Evolutionary conservation across 371 early-diverging fungal genomes (phyloP).

Genomic region (Nematocida sp.): DNA sequence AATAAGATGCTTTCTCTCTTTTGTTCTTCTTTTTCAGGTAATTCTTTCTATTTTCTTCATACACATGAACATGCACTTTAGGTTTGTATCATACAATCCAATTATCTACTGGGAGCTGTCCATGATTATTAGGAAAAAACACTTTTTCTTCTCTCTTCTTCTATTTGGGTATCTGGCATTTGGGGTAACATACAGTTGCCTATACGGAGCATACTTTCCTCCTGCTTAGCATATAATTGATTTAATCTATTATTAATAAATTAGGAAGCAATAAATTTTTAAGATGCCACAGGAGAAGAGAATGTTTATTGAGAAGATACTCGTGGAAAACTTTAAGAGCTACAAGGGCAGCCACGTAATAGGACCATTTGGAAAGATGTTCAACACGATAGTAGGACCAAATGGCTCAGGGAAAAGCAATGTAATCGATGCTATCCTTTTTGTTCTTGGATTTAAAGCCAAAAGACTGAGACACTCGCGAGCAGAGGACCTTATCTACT

Average conservation of each 20-base stretch:
- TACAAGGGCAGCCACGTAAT: constrained; percentile 66
- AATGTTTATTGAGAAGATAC: constrained; percentile 43
- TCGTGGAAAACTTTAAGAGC: constrained; percentile 66
- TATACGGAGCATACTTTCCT: constrained; percentile 65
- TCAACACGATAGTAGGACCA: constrained; percentile 80
- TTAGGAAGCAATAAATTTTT: constrained; percentile 18
- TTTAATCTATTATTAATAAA: constrained; percentile 9
- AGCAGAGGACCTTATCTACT: constrained; percentile 87
- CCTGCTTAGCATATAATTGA: constrained; percentile 57
- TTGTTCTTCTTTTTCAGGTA: constrained; percentile 56
- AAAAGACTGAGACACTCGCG: constrained; percentile 95
- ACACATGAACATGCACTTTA: constrained; percentile 65
- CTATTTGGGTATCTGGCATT: constrained; percentile 59
- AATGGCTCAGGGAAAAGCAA: constrained; percentile 99
- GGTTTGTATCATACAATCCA: constrained; percentile 67
- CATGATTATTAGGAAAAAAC: constrained; percentile 6
- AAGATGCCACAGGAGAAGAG: constrained; percentile 22
- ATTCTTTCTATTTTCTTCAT: constrained; percentile 61
- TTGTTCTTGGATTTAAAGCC: constrained; percentile 97
- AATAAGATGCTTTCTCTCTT: constrained; percentile 14
- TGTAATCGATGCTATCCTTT: constrained; percentile 94
- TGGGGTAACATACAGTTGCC: constrained; percentile 57
- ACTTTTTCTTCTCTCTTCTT: constrained; percentile 8
- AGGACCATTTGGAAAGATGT: constrained; percentile 53
- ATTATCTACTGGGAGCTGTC: constrained; percentile 61